Evolutionary conservation across 805 yeast genomes (phyloP).

Genomic region (Wickerhamiella nectarea): DNA sequence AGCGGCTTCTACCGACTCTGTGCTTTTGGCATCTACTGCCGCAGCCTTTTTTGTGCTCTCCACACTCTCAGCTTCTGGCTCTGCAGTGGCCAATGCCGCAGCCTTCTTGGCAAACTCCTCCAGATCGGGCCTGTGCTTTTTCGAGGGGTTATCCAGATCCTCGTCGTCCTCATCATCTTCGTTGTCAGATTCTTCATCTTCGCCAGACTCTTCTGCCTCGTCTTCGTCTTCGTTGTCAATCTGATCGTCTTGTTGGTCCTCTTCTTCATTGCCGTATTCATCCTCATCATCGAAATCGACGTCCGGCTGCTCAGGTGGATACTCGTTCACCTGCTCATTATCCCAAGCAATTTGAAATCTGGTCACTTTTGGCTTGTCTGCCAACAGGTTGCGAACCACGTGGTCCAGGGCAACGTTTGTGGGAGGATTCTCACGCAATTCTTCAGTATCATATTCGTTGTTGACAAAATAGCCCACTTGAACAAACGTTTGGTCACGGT

Average conservation of each 20-base stretch:
- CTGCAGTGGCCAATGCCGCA: background rate
- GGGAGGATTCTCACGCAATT: constrained; percentile 86
- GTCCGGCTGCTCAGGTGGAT: constrained; percentile 23
- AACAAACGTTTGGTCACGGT: constrained; percentile 87
- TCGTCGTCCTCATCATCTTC: constrained; percentile 1
- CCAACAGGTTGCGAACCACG: constrained; percentile 84
- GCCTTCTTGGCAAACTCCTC: background rate
- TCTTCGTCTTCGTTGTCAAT: constrained; percentile 16
- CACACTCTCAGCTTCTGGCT: background rate
- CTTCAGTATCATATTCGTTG: constrained; percentile 91
- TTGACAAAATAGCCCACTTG: constrained; percentile 96
- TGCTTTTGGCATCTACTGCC: no score
- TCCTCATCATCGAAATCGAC: constrained; percentile 13
- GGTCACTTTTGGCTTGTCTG: constrained; percentile 96
- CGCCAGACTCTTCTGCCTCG: constrained; percentile 20
- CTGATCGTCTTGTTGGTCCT: constrained; percentile 10
- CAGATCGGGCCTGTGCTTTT: background rate
- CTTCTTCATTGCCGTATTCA: constrained; percentile 15
- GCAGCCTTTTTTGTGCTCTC: no score
- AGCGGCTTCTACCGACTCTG: no score
- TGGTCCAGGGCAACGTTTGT: constrained; percentile 85
- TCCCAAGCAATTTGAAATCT: constrained; percentile 91
- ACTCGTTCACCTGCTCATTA: constrained; percentile 17
- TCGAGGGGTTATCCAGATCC: background rate
- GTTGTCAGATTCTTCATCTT: constrained; percentile 14